Percentiles rank a stretch among this genome's conserved stretches.
Evolutionary conservation across 2,329 filamentous ascomycete genomes (phyloP).

Genomic region (Clathrospora elynae): DNA sequence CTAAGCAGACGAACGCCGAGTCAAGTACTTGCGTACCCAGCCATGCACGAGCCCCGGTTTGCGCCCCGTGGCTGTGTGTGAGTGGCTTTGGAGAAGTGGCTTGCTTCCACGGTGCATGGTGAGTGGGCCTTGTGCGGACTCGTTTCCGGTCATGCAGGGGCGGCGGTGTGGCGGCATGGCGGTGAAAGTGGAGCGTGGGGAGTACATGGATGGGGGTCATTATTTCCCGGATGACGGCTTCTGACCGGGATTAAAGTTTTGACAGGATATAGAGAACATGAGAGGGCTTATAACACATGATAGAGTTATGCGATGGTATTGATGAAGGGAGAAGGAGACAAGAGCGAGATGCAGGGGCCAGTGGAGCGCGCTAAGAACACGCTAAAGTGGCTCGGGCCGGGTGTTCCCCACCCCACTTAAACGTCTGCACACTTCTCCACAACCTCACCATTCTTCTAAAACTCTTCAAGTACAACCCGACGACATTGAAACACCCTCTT

Average conservation of each 20-base stretch:
- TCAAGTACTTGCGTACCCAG: slow-evolving; percentile 6
- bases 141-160: slow-evolving; percentile 7
- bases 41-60: slow-evolving; percentile 18
- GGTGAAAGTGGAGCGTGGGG: slow-evolving; percentile 7
- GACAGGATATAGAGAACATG: background rate
- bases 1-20: slow-evolving; percentile 12
- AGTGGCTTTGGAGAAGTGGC: slow-evolving; percentile 23
- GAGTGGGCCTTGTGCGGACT: slow-evolving; percentile 26
- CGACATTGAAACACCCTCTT: too few relatives aligned
- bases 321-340: background rate
- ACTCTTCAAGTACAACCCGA: too few relatives aligned
- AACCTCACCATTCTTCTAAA: background rate
- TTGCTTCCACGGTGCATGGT: slow-evolving; percentile 22
- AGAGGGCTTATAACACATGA: background rate
- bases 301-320: background rate
- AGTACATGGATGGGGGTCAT: too few relatives aligned
- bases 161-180: slow-evolving; percentile 16
- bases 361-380: slow-evolving; percentile 1
- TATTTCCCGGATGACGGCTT: too few relatives aligned
- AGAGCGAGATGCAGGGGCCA: slow-evolving; percentile 3
- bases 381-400: slow-evolving; percentile 10
- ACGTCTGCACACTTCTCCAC: background rate
- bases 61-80: slow-evolving; percentile 30
- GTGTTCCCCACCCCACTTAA: slow-evolving; percentile 1
- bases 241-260: background rate